Percentiles rank a stretch among this genome's conserved stretches.
Evolutionary conservation across 2,329 filamentous ascomycete species (phyloP).

Genomic region (Colletotrichum costaricense): DNA sequence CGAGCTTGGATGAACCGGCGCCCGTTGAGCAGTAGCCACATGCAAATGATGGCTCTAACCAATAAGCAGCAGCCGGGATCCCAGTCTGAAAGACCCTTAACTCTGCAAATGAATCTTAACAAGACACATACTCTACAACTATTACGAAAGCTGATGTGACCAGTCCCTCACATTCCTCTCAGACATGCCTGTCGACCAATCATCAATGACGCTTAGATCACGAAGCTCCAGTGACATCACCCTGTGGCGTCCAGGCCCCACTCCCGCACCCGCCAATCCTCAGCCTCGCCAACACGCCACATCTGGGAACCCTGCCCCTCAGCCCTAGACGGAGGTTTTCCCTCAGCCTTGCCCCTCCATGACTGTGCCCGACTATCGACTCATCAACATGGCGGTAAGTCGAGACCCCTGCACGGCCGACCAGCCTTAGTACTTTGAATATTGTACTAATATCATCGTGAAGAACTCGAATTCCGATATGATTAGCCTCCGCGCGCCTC

Average conservation of each 20-base stretch:
- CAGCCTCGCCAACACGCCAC: slow-evolving; percentile 27
- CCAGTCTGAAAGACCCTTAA: not conserved
- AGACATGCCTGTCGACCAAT: slow-evolving; percentile 14
- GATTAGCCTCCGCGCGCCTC: slow-evolving; percentile 79
- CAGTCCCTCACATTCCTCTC: not conserved
- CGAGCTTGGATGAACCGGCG: not conserved
- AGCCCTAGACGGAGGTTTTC: slow-evolving; percentile 39
- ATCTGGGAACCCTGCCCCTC: slow-evolving; percentile 13
- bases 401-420: not conserved
- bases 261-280: not conserved
- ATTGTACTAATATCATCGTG: not conserved
- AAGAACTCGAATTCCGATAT: slow-evolving; percentile 49
- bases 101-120: not conserved
- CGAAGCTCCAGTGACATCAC: slow-evolving; percentile 24
- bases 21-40: slow-evolving; percentile 13
- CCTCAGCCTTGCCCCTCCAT: slow-evolving; percentile 42
- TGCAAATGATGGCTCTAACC: not conserved
- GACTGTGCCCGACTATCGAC: slow-evolving; percentile 24
- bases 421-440: not conserved
- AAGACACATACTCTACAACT: not conserved
- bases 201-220: slow-evolving; percentile 34
- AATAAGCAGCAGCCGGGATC: not conserved
- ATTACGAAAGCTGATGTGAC: not conserved
- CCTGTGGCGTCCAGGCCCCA: not conserved
- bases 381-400: slow-evolving; percentile 35